Percentiles rank a stretch among this genome's conserved stretches.
phyloP scores from a whole-genome alignment of 2,329 filamentous ascomycete species.

The Penicillium paneum region DNA sequence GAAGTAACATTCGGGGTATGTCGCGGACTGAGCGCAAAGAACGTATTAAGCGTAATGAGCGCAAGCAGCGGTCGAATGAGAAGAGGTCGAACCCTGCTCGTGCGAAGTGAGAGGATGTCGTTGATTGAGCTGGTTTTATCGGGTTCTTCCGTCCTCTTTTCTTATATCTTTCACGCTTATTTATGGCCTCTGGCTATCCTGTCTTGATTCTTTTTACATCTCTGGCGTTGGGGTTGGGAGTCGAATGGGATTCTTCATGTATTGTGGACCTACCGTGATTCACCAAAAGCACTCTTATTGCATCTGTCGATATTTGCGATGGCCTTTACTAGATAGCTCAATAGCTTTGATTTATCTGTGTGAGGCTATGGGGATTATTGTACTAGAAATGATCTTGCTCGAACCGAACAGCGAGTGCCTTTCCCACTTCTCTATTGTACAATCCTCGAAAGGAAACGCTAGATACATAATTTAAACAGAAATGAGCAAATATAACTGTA shows the following conservation, averaged over 20 bases:
- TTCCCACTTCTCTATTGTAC: conserved; percentile 22
- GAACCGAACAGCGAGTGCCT: conserved; percentile 21
- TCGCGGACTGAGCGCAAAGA: conserved; percentile 66
- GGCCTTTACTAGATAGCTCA: not conserved
- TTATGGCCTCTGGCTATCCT: conserved; percentile 9
- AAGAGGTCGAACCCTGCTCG: conserved; percentile 41
- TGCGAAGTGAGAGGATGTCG: conserved; percentile 26
- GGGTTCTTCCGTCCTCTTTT: not conserved
- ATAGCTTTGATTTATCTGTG: not conserved
- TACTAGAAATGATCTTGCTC: conserved; percentile 16
- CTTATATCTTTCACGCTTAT: not conserved
- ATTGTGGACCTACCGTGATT: conserved; percentile 16
- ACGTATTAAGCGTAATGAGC: conserved; percentile 61
- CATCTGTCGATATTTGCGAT: conserved; percentile 2
- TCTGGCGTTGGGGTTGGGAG: conserved; percentile 28
- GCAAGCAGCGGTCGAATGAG: conserved; percentile 66
- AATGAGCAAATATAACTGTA: conserved; percentile 2
- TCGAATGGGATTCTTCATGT: conserved; percentile 17
- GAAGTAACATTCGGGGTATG: conserved; percentile 63
- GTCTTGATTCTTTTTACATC: conserved; percentile 13
- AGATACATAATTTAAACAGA: conserved; percentile 10
- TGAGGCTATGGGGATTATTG: conserved; percentile 1
- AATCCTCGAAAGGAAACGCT: conserved; percentile 19
- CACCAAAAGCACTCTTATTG: conserved; percentile 26
- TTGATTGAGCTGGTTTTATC: conserved; percentile 11